Conservation (phyloP, 345 rosid species). For the Pistacia vera region DNA sequence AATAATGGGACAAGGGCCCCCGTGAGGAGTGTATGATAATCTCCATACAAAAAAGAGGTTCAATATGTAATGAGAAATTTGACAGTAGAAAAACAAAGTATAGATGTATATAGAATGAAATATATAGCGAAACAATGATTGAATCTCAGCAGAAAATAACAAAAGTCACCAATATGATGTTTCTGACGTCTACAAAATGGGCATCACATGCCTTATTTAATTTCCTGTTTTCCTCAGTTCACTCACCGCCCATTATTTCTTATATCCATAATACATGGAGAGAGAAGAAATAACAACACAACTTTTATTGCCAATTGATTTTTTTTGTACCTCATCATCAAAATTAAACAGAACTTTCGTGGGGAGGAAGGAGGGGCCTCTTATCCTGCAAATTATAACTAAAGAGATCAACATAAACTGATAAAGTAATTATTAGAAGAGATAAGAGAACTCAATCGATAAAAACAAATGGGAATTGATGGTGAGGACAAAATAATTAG, state of each 20-base stretch:
- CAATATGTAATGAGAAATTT: too few species aligned
- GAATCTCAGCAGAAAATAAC: neutral
- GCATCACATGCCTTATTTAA: slow-evolving; percentile 24
- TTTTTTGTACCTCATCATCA: neutral
- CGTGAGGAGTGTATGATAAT: too few species aligned
- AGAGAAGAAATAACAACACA: neutral
- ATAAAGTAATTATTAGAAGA: slow-evolving; percentile 4
- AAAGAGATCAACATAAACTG: neutral
- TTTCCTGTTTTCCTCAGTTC: neutral
- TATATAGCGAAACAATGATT: neutral
- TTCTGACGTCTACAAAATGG: slow-evolving; percentile 17
- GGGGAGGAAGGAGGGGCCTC: neutral
- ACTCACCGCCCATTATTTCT: neutral
- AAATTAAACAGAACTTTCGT: neutral
- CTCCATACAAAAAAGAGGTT: too few species aligned
- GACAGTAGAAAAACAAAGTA: too few species aligned
- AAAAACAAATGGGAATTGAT: neutral
- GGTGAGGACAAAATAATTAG: slow-evolving; percentile 2
- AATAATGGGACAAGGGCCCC: too few species aligned
- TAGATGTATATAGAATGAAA: too few species aligned
- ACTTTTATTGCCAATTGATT: neutral
- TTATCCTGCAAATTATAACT: too few species aligned
- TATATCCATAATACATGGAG: neutral
- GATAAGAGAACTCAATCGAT: neutral
- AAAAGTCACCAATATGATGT: slow-evolving; percentile 1